phyloP scores from a whole-genome alignment of 345 rosid species.

The Noccaea bulbosa region DNA sequence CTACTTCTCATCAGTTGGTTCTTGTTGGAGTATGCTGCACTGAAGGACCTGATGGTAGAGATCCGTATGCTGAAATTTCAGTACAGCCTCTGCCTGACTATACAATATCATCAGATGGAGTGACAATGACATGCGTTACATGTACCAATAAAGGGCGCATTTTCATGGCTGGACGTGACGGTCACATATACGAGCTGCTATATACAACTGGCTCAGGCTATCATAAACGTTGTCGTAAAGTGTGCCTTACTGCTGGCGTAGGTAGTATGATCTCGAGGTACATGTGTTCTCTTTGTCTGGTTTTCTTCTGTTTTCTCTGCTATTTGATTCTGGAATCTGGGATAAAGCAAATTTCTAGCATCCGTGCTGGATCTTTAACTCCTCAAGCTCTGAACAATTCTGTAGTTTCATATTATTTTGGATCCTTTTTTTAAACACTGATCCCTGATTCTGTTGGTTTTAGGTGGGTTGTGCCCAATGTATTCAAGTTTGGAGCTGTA shows the following conservation, averaged over 20 bases:
- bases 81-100: conserved; percentile 92
- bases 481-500: conserved; percentile 93
- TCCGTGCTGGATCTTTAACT: neutral
- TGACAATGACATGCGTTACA: conserved; percentile 85
- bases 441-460: conserved; percentile 31
- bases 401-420: conserved; percentile 12
- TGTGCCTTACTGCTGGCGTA: conserved; percentile 93
- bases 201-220: conserved; percentile 92
- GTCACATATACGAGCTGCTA: conserved; percentile 82
- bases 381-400: neutral
- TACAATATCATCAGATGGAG: conserved; percentile 86
- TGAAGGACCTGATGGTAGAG: conserved; percentile 75
- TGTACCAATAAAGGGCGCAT: conserved; percentile 87
- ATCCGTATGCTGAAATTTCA: conserved; percentile 93
- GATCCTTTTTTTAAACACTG: neutral
- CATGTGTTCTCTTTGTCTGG: conserved; percentile 3
- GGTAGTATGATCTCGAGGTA: conserved; percentile 97
- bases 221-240: conserved; percentile 89
- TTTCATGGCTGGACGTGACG: conserved; percentile 94
- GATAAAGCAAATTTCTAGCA: conserved; percentile 17
- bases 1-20: conserved; percentile 66
- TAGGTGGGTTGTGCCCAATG: conserved; percentile 98
- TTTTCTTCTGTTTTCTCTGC: conserved; percentile 9
- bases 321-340: conserved; percentile 15
- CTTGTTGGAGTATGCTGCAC: conserved; percentile 97